These are phyloP conservation scores for Leishmania braziliensis DNA, from an alignment of 208 protist species.

Conservation along the genomic window DNA sequence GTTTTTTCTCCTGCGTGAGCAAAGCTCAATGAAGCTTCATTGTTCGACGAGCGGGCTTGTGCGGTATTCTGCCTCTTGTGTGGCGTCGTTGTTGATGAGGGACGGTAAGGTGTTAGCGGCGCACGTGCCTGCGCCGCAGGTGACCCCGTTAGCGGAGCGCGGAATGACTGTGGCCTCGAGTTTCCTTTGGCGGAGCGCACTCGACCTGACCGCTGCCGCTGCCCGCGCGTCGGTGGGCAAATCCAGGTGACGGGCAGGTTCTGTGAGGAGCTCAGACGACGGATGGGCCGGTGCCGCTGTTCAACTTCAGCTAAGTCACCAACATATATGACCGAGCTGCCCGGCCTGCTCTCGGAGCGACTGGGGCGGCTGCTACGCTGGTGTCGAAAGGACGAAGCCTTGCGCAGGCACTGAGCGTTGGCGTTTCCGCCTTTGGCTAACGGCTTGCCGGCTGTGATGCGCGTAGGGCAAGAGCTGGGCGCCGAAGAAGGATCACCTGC, in stretches of 20 bases:
- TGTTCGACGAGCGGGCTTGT: neutral
- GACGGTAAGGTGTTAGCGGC: neutral
- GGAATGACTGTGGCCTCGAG: neutral
- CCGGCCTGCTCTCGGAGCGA: neutral
- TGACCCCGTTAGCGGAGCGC: neutral
- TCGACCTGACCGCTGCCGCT: neutral
- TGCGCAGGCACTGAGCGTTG: neutral
- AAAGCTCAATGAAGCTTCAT: neutral
- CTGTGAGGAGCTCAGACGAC: constrained; percentile 5
- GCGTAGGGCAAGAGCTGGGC: neutral
- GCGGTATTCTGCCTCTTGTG: neutral
- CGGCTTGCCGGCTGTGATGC: neutral
- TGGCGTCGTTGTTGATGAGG: neutral
- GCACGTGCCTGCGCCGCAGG: neutral
- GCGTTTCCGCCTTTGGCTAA: neutral
- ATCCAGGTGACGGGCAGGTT: constrained; percentile 9
- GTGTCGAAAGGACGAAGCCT: neutral
- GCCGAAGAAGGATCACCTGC: neutral
- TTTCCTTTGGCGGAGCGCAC: too few species aligned
- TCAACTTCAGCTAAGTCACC: neutral
- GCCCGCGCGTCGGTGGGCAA: neutral
- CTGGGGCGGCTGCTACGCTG: neutral
- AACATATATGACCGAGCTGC: neutral
- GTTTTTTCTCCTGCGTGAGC: too few species aligned
- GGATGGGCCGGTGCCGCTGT: neutral